phyloP scores from a whole-genome alignment of 1,284 basidiomycete species.

The Ceratobasidium sp. region DNA sequence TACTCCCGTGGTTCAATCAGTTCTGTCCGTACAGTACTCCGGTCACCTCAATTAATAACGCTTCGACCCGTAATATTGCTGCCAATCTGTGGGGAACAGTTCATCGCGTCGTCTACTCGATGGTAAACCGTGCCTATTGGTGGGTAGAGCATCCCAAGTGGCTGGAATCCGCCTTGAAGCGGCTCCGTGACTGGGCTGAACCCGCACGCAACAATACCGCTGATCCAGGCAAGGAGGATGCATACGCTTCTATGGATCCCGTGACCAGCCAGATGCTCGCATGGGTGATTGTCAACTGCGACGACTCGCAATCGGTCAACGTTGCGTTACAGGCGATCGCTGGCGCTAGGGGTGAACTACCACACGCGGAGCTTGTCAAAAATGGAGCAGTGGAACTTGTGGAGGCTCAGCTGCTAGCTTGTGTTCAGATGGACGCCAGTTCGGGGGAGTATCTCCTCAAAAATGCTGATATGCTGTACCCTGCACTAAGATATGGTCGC shows the following conservation, averaged over 20 bases:
- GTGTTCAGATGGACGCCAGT: too few species aligned
- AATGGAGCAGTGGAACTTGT: too few species aligned
- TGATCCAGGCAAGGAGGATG: background rate
- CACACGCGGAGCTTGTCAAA: too few species aligned
- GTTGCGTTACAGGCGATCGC: conserved; percentile 1
- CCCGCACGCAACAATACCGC: too few species aligned
- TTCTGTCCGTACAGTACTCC: conserved; percentile 19
- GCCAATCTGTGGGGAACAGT: background rate
- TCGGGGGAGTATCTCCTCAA: too few species aligned
- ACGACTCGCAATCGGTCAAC: conserved; percentile 7
- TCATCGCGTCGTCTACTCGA: too few species aligned
- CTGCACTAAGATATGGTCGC: too few species aligned
- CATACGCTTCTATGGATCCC: background rate
- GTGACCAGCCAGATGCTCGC: background rate
- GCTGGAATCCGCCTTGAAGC: too few species aligned
- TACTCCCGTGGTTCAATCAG: background rate
- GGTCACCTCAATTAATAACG: background rate
- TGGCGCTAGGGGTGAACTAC: background rate
- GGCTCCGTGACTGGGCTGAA: background rate
- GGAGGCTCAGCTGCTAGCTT: too few species aligned
- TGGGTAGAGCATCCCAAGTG: too few species aligned
- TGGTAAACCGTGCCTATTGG: too few species aligned
- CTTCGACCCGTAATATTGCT: background rate
- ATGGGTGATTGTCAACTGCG: conserved; percentile 8
- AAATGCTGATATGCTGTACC: too few species aligned